These are phyloP conservation scores for Scedosporium minutisporum DNA, from an alignment of 2,329 filamentous ascomycete genomes.

Conservation along the genomic window DNA sequence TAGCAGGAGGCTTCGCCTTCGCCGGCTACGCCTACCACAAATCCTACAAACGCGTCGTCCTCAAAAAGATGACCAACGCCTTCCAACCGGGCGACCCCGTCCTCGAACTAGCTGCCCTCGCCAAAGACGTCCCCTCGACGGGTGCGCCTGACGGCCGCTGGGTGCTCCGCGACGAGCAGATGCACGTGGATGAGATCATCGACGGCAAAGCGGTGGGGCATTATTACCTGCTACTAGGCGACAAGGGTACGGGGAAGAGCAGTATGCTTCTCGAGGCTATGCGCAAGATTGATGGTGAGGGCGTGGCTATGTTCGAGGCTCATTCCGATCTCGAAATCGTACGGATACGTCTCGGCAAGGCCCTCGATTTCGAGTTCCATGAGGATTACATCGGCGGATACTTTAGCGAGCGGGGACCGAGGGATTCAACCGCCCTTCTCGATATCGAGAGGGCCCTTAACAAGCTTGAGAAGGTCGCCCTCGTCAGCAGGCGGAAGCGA, in stretches of 20 bases:
- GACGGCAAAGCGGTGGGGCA: conserved; percentile 63
- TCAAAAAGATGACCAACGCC: conserved; percentile 87
- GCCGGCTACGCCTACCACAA: conserved; percentile 73
- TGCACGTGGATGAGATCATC: conserved; percentile 73
- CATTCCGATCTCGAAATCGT: conserved; percentile 95
- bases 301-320: conserved; percentile 90
- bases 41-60: conserved; percentile 79
- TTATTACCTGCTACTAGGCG: conserved; percentile 85
- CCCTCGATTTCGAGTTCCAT: conserved; percentile 91
- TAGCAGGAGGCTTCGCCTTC: conserved; percentile 53
- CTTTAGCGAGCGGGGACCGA: conserved; percentile 86
- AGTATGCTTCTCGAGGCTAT: conserved; percentile 94
- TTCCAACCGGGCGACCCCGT: conserved; percentile 90
- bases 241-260: conserved; percentile 94
- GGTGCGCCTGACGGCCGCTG: conserved; percentile 51
- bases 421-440: conserved; percentile 82
- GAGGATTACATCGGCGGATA: conserved; percentile 96
- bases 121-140: conserved; percentile 42
- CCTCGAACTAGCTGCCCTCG: conserved; percentile 64
- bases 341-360: conserved; percentile 82
- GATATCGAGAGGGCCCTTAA: conserved; percentile 97
- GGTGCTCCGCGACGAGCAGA: conserved; percentile 77
- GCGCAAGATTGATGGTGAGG: conserved; percentile 81
- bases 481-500: conserved; percentile 53
- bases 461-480: conserved; percentile 91